Evolutionary conservation across 805 yeast species (phyloP).

Genomic region (Wickerhamomyces bisporus): DNA sequence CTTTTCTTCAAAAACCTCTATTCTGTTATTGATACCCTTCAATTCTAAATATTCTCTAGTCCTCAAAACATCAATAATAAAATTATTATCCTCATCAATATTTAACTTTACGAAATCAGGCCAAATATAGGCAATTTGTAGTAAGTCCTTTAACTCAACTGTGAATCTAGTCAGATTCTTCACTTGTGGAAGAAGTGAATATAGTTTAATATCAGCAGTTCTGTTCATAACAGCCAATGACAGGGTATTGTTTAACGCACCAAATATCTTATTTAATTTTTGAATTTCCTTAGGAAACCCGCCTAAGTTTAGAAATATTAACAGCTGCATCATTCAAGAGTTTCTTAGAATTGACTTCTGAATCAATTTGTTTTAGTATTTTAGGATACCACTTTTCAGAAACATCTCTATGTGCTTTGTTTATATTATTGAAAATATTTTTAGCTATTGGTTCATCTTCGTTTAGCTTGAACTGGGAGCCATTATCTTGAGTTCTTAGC

Average conservation of each 20-base stretch:
- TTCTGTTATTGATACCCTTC: constrained; percentile 6
- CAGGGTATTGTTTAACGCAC: constrained; percentile 15
- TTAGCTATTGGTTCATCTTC: constrained; percentile 35
- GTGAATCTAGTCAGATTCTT: constrained; percentile 7
- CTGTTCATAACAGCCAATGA: constrained; percentile 10
- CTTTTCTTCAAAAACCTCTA: constrained; percentile 7
- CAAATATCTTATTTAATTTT: constrained; percentile 11
- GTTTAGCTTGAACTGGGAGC: constrained; percentile 36
- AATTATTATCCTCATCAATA: constrained; percentile 13
- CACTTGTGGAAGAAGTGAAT: constrained; percentile 12
- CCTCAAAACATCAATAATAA: constrained; percentile 15
- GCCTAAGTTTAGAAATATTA: not conserved
- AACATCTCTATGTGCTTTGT: constrained; percentile 40
- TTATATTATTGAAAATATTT: constrained; percentile 36
- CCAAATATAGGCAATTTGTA: constrained; percentile 18
- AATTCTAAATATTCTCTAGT: constrained; percentile 6
- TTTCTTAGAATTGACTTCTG: not conserved
- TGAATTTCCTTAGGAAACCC: constrained; percentile 1
- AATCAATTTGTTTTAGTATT: constrained; percentile 27
- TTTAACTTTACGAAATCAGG: constrained; percentile 14
- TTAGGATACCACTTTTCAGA: constrained; percentile 38
- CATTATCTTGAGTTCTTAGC: constrained; percentile 30
- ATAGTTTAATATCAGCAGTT: constrained; percentile 16
- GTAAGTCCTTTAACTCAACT: constrained; percentile 10
- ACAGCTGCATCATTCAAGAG: not conserved